Evolutionary conservation across 306 rosid genomes (phyloP).

Genomic region (Cicer chorassanicum): DNA sequence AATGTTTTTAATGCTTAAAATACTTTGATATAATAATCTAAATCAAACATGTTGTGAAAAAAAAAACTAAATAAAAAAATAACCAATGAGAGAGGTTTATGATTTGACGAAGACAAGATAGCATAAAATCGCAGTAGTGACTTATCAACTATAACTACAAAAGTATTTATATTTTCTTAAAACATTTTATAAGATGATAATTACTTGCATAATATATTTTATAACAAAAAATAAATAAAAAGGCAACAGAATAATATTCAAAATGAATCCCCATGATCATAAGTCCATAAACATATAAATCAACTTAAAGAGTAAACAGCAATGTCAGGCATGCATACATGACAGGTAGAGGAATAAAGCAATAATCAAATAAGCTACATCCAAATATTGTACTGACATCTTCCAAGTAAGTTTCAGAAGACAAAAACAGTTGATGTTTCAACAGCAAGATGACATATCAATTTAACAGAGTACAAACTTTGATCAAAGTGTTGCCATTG

Average conservation of each 20-base stretch:
- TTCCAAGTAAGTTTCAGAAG: slow-evolving; percentile 31
- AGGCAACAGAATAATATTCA: slow-evolving; percentile 1
- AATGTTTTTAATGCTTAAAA: too few species aligned
- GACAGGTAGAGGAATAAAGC: slow-evolving; percentile 6
- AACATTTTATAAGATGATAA: too few species aligned
- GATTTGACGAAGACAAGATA: too few species aligned
- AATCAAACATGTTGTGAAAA: too few species aligned
- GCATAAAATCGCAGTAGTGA: too few species aligned
- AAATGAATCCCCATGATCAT: slow-evolving; percentile 14
- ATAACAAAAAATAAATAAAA: not conserved
- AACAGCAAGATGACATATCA: slow-evolving; percentile 30
- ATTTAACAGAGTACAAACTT: slow-evolving; percentile 17
- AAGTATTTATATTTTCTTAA: too few species aligned
- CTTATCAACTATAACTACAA: too few species aligned
- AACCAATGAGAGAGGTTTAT: too few species aligned
- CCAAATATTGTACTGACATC: not conserved
- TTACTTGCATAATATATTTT: too few species aligned
- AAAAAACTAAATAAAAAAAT: too few species aligned
- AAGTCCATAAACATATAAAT: slow-evolving; percentile 20
- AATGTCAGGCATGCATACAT: slow-evolving; percentile 21
- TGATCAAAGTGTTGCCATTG: slow-evolving; percentile 38
- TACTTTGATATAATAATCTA: too few species aligned
- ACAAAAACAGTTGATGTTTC: slow-evolving; percentile 26
- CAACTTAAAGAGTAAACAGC: slow-evolving; percentile 1
- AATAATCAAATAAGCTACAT: slow-evolving; percentile 24